These are phyloP conservation scores for Papiliotrema nemorosa DNA, from an alignment of 1,284 basidiomycete species.

Conservation along the genomic window DNA sequence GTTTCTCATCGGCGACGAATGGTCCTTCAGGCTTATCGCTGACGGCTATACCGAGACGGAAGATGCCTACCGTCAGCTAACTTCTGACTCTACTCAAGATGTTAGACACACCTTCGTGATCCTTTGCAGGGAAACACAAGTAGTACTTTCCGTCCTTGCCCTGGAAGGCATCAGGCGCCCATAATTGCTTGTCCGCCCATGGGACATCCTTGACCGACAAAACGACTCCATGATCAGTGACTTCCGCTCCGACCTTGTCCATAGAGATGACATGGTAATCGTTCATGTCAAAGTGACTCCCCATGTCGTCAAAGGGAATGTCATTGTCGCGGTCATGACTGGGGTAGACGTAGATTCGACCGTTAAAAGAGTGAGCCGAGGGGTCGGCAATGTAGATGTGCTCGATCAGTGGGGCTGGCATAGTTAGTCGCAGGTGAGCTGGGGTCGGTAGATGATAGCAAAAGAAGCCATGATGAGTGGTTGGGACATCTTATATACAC, in stretches of 20 bases:
- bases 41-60: slow-evolving; percentile 37
- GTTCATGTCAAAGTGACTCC: slow-evolving; percentile 41
- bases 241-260: slow-evolving; percentile 23
- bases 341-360: slow-evolving; percentile 37
- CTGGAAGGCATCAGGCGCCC: slow-evolving; percentile 36
- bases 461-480: too few relatives aligned
- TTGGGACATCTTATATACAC: too few relatives aligned
- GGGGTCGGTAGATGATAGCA: too few relatives aligned
- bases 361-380: slow-evolving; percentile 38
- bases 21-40: slow-evolving; percentile 31
- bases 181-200: slow-evolving; percentile 38
- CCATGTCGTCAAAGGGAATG: slow-evolving; percentile 36
- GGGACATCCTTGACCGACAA: slow-evolving; percentile 27
- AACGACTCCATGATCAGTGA: slow-evolving; percentile 37
- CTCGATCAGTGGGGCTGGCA: too few relatives aligned
- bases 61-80: slow-evolving; percentile 21
- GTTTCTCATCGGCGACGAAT: slow-evolving; percentile 29
- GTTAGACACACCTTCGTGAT: slow-evolving; percentile 33
- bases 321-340: slow-evolving; percentile 36
- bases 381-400: slow-evolving; percentile 43
- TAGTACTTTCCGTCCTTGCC: slow-evolving; percentile 32
- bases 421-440: too few relatives aligned
- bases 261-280: slow-evolving; percentile 41
- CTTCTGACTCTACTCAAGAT: too few relatives aligned
- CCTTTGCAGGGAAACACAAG: slow-evolving; percentile 40